Percentiles rank a stretch among this genome's conserved stretches.
Conservation (phyloP, 441 rosid genomes). For the Adansonia gregorii region DNA sequence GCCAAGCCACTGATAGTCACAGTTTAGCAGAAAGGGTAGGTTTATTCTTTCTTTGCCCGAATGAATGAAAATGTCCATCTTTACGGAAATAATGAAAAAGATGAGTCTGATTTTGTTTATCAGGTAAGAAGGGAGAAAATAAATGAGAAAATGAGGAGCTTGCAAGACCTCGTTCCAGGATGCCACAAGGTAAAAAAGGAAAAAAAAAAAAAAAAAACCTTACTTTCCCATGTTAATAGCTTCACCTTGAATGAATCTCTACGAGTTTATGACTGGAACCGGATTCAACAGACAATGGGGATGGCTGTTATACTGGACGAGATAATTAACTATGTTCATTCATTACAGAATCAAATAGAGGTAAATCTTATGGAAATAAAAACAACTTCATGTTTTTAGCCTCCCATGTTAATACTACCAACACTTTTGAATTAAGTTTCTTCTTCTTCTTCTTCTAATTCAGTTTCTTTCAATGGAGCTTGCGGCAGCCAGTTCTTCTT, state of each 20-base stretch:
- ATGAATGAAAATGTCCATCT: slow-evolving; percentile 31
- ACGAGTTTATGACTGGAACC: slow-evolving; percentile 34
- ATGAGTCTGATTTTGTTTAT: slow-evolving; percentile 2
- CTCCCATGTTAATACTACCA: background rate
- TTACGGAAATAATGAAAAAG: background rate
- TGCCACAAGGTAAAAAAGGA: slow-evolving; percentile 50
- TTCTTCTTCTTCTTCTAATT: slow-evolving; percentile 18
- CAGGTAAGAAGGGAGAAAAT: slow-evolving; percentile 68
- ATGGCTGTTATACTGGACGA: slow-evolving; percentile 72
- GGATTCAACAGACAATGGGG: slow-evolving; percentile 62
- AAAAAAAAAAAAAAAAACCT: background rate
- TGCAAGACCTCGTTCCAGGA: slow-evolving; percentile 65
- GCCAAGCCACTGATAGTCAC: slow-evolving; percentile 66
- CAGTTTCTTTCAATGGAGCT: slow-evolving; percentile 75
- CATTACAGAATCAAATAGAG: slow-evolving; percentile 72
- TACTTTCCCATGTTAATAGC: background rate
- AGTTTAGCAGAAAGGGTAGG: slow-evolving; percentile 63
- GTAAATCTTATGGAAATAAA: slow-evolving; percentile 29
- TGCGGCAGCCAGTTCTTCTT: slow-evolving; percentile 49
- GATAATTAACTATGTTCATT: slow-evolving; percentile 65
- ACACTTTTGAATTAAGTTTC: slow-evolving; percentile 11
- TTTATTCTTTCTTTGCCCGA: background rate
- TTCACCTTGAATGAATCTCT: background rate
- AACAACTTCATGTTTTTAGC: background rate
- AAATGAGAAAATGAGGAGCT: slow-evolving; percentile 52